These are phyloP conservation scores for Pythium folliculosum DNA, from an alignment of 352 stramenopile genomes.

Conservation along the genomic window DNA sequence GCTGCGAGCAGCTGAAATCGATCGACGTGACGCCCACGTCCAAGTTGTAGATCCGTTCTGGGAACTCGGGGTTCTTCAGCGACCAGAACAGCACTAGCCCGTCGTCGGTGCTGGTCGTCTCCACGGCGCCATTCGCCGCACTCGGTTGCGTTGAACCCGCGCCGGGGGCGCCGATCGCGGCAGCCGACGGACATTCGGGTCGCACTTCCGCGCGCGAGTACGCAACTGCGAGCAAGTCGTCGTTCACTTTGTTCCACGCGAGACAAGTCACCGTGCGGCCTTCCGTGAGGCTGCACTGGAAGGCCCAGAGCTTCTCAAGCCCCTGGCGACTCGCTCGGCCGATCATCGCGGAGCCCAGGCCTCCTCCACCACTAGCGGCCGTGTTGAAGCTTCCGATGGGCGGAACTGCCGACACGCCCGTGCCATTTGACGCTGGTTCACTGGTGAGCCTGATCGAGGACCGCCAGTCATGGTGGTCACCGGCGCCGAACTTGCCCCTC, in stretches of 20 bases:
- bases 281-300: constrained; percentile 63
- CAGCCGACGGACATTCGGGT: constrained; percentile 11
- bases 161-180: constrained; percentile 9
- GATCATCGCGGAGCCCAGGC: constrained; percentile 22
- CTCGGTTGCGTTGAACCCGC: neutral
- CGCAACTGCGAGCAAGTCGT: constrained; percentile 90
- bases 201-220: constrained; percentile 50
- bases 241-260: constrained; percentile 85
- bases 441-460: constrained; percentile 10
- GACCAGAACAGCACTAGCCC: constrained; percentile 94
- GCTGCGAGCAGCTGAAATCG: constrained; percentile 85
- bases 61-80: constrained; percentile 91
- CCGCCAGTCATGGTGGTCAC: constrained; percentile 25
- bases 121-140: neutral
- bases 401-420: constrained; percentile 7
- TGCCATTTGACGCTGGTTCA: constrained; percentile 1
- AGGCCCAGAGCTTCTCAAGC: constrained; percentile 80
- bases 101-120: constrained; percentile 7
- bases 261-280: constrained; percentile 71
- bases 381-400: constrained; percentile 21
- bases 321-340: constrained; percentile 23
- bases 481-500: constrained; percentile 1
- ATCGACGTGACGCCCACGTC: constrained; percentile 84
- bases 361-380: constrained; percentile 7
- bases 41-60: constrained; percentile 86